phyloP scores from a whole-genome alignment of 768 basidiomycete genomes.

The Crassisporium funariophilum region DNA sequence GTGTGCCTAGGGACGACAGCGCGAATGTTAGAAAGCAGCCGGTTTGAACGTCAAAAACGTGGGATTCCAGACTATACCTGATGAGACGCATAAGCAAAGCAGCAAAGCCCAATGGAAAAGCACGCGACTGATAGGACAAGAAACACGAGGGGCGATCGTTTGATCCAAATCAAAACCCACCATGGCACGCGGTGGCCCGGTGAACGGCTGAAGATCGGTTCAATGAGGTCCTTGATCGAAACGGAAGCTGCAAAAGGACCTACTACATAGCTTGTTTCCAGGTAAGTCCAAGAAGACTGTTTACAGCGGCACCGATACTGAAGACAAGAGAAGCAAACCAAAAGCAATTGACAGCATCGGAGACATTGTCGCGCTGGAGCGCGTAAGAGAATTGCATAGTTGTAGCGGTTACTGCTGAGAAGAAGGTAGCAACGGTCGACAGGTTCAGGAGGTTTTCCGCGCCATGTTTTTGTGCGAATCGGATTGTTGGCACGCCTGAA shows the following conservation, averaged over 20 bases:
- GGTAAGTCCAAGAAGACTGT: conserved; percentile 72
- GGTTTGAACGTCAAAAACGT: background rate
- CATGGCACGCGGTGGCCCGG: conserved; percentile 77
- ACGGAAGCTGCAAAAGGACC: conserved; percentile 28
- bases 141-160: conserved; percentile 80
- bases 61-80: conserved; percentile 63
- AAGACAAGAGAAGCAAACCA: conserved; percentile 80
- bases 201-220: conserved; percentile 52
- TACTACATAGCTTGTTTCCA: conserved; percentile 88
- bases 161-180: conserved; percentile 89
- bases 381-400: conserved; percentile 70
- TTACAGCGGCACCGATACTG: conserved; percentile 76
- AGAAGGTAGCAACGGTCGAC: conserved; percentile 78
- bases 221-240: conserved; percentile 6
- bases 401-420: conserved; percentile 74
- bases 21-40: background rate
- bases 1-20: conserved; percentile 39
- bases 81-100: conserved; percentile 73
- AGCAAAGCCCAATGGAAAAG: conserved; percentile 77
- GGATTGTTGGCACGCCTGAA: conserved; percentile 74
- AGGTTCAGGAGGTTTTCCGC: conserved; percentile 71
- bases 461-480: conserved; percentile 74
- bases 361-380: conserved; percentile 32
- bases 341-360: conserved; percentile 65
- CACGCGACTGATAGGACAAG: conserved; percentile 82